Evolutionary conservation across 2,329 filamentous ascomycete species (phyloP).

Genomic region (Alternaria brassicicola): DNA sequence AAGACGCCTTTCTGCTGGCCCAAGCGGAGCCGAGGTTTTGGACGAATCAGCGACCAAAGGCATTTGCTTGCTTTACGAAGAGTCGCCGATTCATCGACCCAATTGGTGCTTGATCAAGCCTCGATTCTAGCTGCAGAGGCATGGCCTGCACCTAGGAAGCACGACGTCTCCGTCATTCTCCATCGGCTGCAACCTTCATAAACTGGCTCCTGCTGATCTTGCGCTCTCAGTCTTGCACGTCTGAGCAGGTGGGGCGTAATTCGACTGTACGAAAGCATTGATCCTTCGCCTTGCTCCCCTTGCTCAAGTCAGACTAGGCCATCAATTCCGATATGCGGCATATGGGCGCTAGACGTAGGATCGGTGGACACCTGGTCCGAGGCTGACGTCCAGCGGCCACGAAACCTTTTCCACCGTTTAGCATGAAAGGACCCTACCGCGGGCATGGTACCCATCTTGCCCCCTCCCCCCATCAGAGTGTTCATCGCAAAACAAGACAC

Average conservation of each 20-base stretch:
- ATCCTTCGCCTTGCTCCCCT: constrained; percentile 24
- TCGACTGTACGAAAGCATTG: constrained; percentile 20
- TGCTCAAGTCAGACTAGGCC: constrained; percentile 24
- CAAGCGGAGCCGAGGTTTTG: constrained; percentile 31
- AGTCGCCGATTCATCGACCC: constrained; percentile 34
- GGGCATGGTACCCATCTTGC: constrained; percentile 7
- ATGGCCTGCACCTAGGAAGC: constrained; percentile 21
- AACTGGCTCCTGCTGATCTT: constrained; percentile 6
- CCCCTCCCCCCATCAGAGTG: neutral
- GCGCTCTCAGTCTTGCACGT: constrained; percentile 28
- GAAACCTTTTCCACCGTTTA: constrained; percentile 25
- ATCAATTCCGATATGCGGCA: constrained; percentile 27
- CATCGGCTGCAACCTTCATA: constrained; percentile 15
- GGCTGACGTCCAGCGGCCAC: constrained; percentile 36
- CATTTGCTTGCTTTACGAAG: constrained; percentile 37
- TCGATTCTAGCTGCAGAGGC: constrained; percentile 21
- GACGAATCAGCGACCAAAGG: constrained; percentile 36
- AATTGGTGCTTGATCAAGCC: constrained; percentile 31
- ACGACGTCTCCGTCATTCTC: constrained; percentile 14
- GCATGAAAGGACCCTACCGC: constrained; percentile 5
- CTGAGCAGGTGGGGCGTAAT: constrained; percentile 18
- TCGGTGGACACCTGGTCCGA: constrained; percentile 35
- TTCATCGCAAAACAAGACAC: constrained; percentile 1
- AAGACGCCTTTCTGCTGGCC: constrained; percentile 31
- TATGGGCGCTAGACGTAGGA: constrained; percentile 41